A percentile compares a stretch with the other conserved stretches of the same genome.
Evolutionary conservation across 495 filamentous ascomycete genomes (phyloP).

Genomic region (Aspergillus haitiensis): DNA sequence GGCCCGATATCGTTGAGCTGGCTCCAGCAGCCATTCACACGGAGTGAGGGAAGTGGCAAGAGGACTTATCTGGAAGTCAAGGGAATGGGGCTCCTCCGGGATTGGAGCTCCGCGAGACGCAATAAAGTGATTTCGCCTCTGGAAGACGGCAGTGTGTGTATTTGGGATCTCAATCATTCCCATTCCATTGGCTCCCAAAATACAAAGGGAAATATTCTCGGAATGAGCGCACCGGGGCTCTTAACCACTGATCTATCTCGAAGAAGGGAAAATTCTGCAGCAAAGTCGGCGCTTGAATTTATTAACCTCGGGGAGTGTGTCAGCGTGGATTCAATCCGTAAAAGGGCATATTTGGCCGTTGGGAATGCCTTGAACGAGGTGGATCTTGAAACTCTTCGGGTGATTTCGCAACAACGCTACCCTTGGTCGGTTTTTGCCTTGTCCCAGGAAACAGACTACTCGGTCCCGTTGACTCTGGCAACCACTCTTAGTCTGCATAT

Average conservation of each 20-base stretch:
- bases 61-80: conserved; percentile 52
- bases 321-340: conserved; percentile 69
- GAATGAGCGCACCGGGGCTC: conserved; percentile 62
- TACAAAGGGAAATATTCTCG: conserved; percentile 64
- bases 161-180: conserved; percentile 77
- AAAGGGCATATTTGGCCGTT: conserved; percentile 75
- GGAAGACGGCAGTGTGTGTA: conserved; percentile 79
- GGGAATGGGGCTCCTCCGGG: conserved; percentile 64
- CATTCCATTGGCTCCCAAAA: conserved; percentile 39
- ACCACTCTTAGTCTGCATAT: conserved; percentile 82
- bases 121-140: conserved; percentile 73
- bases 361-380: conserved; percentile 77
- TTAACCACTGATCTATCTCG: conserved; percentile 51
- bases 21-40: conserved; percentile 60
- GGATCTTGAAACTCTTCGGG: conserved; percentile 74
- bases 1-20: conserved; percentile 72
- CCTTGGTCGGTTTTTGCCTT: conserved; percentile 82
- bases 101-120: conserved; percentile 47
- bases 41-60: conserved; percentile 27
- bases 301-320: conserved; percentile 82
- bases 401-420: conserved; percentile 70
- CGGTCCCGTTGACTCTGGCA: conserved; percentile 78
- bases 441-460: conserved; percentile 68
- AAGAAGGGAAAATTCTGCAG: conserved; percentile 42
- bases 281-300: conserved; percentile 51